Evolutionary conservation across 768 basidiomycete genomes (phyloP).

Genomic region (Hortiboletus campestris): DNA sequence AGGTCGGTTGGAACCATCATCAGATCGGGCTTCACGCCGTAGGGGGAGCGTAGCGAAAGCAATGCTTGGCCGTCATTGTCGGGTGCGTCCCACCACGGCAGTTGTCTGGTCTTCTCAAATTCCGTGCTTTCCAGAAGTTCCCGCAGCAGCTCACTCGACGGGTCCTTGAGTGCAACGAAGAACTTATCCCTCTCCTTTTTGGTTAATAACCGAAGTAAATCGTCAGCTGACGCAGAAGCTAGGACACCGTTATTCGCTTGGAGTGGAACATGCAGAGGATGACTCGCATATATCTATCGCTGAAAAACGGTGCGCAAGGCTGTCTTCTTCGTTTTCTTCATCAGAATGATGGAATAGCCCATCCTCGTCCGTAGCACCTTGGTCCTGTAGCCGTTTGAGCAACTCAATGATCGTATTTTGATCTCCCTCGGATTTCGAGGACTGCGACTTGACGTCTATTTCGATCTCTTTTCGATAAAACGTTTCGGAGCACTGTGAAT

Average conservation of each 20-base stretch:
- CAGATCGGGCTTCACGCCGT: conserved; percentile 41
- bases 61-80: conserved; percentile 1
- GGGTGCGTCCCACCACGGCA: conserved; percentile 73
- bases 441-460: conserved; percentile 52
- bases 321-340: conserved; percentile 40
- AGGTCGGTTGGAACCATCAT: conserved; percentile 48
- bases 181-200: conserved; percentile 62
- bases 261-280: background rate
- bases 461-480: conserved; percentile 81
- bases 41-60: conserved; percentile 9
- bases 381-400: conserved; percentile 71
- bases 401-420: conserved; percentile 65
- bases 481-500: conserved; percentile 73
- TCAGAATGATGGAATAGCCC: conserved; percentile 32
- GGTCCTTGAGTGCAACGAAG: conserved; percentile 55
- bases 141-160: conserved; percentile 57
- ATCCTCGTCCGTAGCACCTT: conserved; percentile 40
- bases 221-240: conserved; percentile 58
- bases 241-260: background rate
- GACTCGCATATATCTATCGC: conserved; percentile 61
- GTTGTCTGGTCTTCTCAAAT: conserved; percentile 44
- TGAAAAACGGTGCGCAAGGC: conserved; percentile 51
- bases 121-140: conserved; percentile 59
- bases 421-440: conserved; percentile 58
- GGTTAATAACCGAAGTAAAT: conserved; percentile 60